Evolutionary conservation across 1,284 basidiomycete species (phyloP), one percentile per base, ranked within the genome.

Genomic region (Filobasidium uniguttulatum): DNA sequence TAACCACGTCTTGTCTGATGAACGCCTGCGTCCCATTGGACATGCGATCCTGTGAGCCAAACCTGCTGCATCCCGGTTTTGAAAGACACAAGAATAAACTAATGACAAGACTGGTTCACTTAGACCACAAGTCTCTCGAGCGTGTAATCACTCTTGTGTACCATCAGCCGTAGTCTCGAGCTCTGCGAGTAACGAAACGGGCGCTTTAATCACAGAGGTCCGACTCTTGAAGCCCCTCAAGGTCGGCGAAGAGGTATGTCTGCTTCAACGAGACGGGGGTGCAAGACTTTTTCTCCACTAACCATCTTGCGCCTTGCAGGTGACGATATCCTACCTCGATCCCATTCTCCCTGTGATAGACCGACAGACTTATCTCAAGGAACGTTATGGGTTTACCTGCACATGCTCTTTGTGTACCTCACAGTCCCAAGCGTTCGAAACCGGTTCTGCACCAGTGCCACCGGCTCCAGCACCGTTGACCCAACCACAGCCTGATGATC

Each of bases 251-350:
- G 46, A 51, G 46, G 53, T 55, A 28, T 2, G 44, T 41, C 8
- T n/a, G 25, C 5, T 9, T 10, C 3, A 25, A 3, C 30, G 3
- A 7, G 15, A 2, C 38, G 25, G 10, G n/a, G n/a, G n/a, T 34
- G 29, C 33, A 28, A 7, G 10, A 48, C 34, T n/a, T n/a, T n/a
- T n/a, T n/a, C 31, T 7, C 6, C 10, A 10, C 17, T 36, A 15
- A 20, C n/a, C n/a, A 2, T 20, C 14, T 19, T 35, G 0, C 15
- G 10, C 36, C 5, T 29, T n/a, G 9, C 30, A 55, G 53, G 22
- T 55, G 1, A 55, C 53, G 3, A 55, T 55, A 30, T 44, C 53
- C 8, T 55, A 55, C 43, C 46, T 55, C 17, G 53, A 55, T 38
- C 49, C 53, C 0, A 49, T 55, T 43, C 33, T 55, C 5, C 53